Percentiles rank a stretch among this genome's conserved stretches.
phyloP scores from a whole-genome alignment of 75 land plant species.

The Pinus tabuliformis region DNA sequence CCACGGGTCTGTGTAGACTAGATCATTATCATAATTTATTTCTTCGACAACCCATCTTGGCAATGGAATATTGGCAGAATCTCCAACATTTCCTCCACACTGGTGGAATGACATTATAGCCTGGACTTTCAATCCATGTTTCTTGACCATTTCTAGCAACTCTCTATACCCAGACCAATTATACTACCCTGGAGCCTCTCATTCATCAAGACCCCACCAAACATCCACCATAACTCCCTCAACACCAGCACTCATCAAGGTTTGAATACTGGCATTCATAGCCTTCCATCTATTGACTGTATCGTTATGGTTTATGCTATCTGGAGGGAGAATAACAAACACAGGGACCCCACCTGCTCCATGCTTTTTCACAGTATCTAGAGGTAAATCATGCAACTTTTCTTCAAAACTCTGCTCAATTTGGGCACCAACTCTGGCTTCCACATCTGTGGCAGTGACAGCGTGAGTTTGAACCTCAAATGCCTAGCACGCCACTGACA shows the following conservation, averaged over 20 bases:
- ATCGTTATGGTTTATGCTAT: constrained; percentile 55
- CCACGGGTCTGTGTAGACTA: no score
- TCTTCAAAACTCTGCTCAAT: constrained; percentile 10
- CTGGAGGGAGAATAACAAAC: constrained; percentile 86
- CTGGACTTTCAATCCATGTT: no score
- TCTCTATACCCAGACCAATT: constrained; percentile 82
- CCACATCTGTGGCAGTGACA: constrained; percentile 2
- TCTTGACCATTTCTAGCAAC: constrained; percentile 18
- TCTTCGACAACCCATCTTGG: no score
- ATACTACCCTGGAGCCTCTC: constrained; percentile 61
- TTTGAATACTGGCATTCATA: constrained; percentile 69
- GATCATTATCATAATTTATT: no score
- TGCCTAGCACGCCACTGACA: constrained; percentile 58
- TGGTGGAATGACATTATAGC: no score
- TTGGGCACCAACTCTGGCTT: not conserved
- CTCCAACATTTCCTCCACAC: no score
- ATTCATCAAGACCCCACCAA: constrained; percentile 94
- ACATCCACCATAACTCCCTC: constrained; percentile 94
- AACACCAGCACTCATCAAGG: constrained; percentile 86
- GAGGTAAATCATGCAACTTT: constrained; percentile 1
- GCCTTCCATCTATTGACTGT: constrained; percentile 68
- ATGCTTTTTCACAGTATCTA: not conserved
- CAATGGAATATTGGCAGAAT: no score
- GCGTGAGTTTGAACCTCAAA: constrained; percentile 13
- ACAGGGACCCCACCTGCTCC: constrained; percentile 62